Conservation (phyloP, 2,329 filamentous ascomycete species). For the Colletotrichum costaricense region DNA sequence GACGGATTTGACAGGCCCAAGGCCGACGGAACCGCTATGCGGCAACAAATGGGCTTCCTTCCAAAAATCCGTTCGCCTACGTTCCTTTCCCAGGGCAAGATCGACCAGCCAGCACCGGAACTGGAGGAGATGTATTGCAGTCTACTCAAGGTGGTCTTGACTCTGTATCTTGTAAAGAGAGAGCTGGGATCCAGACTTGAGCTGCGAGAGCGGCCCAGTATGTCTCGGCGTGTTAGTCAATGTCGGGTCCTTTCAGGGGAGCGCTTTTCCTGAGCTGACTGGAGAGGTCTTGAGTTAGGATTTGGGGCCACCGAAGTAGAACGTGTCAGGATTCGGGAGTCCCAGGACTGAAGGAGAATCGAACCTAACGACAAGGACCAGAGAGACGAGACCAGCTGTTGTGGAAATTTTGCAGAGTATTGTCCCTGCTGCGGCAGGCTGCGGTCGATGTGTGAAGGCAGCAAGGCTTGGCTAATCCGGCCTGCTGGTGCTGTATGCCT, state of each 20-base stretch:
- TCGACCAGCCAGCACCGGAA: background rate
- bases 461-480: background rate
- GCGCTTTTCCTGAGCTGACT: background rate
- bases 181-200: slow-evolving; percentile 15
- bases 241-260: background rate
- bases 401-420: too few relatives aligned
- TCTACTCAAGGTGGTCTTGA: background rate
- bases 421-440: background rate
- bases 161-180: background rate
- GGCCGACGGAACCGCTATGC: slow-evolving; percentile 27
- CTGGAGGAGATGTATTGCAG: background rate
- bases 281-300: background rate
- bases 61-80: background rate
- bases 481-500: slow-evolving; percentile 4
- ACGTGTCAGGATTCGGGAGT: background rate
- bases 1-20: slow-evolving; percentile 27
- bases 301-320: background rate
- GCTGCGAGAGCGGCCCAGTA: slow-evolving; percentile 14
- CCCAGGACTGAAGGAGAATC: background rate
- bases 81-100: slow-evolving; percentile 2
- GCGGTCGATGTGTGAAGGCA: background rate
- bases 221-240: background rate
- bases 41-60: slow-evolving; percentile 16
- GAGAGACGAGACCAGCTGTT: background rate
- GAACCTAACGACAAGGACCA: background rate